phyloP scores from a whole-genome alignment of 257 asterid species.

The Przewalskia tangutica region DNA sequence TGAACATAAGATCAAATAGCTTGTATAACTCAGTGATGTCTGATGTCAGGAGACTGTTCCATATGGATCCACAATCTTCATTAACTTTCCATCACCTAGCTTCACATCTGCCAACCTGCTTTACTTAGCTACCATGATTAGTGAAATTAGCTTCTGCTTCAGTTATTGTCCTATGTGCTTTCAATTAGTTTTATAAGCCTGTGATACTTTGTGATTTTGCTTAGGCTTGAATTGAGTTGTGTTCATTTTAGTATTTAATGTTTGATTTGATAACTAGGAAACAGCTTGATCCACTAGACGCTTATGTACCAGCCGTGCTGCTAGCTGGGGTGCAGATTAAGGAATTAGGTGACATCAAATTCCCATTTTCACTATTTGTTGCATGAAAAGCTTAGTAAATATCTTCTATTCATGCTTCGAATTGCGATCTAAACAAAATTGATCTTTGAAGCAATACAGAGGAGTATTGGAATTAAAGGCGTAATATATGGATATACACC shows the following conservation, averaged over 20 bases:
- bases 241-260: background rate
- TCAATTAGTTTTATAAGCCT: background rate
- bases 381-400: background rate
- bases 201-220: background rate
- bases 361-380: background rate
- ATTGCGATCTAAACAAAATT: no score
- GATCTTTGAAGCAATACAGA: no score
- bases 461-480: no score
- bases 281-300: slow-evolving; percentile 87
- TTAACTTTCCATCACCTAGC: no score
- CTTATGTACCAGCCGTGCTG: slow-evolving; percentile 85
- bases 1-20: background rate
- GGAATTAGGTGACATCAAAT: slow-evolving; percentile 66
- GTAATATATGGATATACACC: no score
- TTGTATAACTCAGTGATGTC: background rate
- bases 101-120: background rate
- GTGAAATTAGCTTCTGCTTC: background rate
- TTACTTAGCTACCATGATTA: background rate
- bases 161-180: background rate
- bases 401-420: background rate
- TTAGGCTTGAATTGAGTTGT: background rate
- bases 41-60: background rate
- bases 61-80: background rate
- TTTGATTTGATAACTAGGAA: slow-evolving; percentile 41
- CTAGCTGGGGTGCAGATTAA: slow-evolving; percentile 78